Evolutionary conservation across 2,329 filamentous ascomycete genomes (phyloP), one percentile per base, ranked within the genome.

Genomic region (Botryotinia convoluta): DNA sequence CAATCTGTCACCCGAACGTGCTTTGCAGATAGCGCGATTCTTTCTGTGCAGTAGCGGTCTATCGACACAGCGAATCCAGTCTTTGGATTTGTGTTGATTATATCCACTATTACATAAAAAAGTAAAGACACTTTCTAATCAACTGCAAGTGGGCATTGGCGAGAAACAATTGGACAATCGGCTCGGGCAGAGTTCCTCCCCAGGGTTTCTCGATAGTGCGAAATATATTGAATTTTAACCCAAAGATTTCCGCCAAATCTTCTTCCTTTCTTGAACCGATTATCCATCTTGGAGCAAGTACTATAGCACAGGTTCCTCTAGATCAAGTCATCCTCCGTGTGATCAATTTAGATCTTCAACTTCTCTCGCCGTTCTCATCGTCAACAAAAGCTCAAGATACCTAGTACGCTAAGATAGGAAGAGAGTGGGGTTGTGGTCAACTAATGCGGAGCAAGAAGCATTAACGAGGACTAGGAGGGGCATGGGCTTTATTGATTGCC

Each of bases 401-500:
- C 37, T 22, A 48, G 20, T 51, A 65, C 69, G 26, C 69, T 71
- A 65, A 72, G 61, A 67, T 67, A 67, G 70, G 54, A 72, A 62
- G 51, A 63, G 45, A 54, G 69, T 71, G 67, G 65, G 35, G 65
- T 42, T 42, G 20, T 16, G 45, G 70, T 57, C 60, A 71, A 57
- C 60, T 57, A 37, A 65, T 44, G 45, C n/a, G 45, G 59, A 63
- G 54, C 69, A 54, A 57, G 61, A 57, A 45, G 59, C 70, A 59
- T 67, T 44, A 72, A 51, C 69, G n/a, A 72, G 35, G 18, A 22
- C n/a, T 57, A 67, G 45, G 45, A 54, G 45, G 57, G 26, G 42
- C 57, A 42, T 44, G 48, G 48, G 37, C 65, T 57, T 69, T 69
- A 72, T 67, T 72, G 44, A 65, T 67, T 72, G 45, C 37, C 61